These are phyloP conservation scores for Pseudocercospora musae DNA, from an alignment of 2,329 filamentous ascomycete species.

Conservation along the genomic window DNA sequence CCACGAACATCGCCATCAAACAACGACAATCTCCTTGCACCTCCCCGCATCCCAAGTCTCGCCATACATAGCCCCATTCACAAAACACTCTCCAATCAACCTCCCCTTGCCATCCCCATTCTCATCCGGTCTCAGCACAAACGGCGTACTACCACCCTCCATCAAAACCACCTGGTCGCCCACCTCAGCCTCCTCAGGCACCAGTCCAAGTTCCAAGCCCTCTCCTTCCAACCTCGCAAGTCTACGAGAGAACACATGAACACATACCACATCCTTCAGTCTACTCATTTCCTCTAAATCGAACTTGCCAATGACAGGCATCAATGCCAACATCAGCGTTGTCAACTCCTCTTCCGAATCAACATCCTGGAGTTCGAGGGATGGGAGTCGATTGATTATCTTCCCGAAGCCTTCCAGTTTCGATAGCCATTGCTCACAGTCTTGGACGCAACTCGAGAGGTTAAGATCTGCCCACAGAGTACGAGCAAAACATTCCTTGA, in stretches of 20 bases:
- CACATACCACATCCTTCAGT: neutral
- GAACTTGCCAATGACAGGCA: neutral
- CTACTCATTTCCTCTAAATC: constrained; percentile 1
- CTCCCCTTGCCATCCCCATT: neutral
- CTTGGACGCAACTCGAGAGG: neutral
- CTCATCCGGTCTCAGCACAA: neutral
- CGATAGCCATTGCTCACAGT: neutral
- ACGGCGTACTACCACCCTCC: constrained; percentile 1
- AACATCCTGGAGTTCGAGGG: neutral
- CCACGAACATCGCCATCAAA: neutral
- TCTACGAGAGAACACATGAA: constrained; percentile 5
- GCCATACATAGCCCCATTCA: constrained; percentile 7
- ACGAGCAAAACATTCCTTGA: neutral
- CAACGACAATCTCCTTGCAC: neutral
- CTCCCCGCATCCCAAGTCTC: constrained; percentile 2
- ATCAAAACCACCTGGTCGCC: neutral
- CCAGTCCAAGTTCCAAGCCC: neutral
- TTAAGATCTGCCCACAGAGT: neutral
- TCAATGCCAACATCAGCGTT: neutral
- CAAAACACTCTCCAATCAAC: constrained; percentile 6
- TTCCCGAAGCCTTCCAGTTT: neutral
- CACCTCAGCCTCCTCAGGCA: neutral
- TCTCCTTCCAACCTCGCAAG: neutral
- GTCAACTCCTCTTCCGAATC: neutral
- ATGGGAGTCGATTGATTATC: neutral